These are phyloP conservation scores for Voacanga thouarsii DNA, from an alignment of 257 asterid species.

Conservation along the genomic window DNA sequence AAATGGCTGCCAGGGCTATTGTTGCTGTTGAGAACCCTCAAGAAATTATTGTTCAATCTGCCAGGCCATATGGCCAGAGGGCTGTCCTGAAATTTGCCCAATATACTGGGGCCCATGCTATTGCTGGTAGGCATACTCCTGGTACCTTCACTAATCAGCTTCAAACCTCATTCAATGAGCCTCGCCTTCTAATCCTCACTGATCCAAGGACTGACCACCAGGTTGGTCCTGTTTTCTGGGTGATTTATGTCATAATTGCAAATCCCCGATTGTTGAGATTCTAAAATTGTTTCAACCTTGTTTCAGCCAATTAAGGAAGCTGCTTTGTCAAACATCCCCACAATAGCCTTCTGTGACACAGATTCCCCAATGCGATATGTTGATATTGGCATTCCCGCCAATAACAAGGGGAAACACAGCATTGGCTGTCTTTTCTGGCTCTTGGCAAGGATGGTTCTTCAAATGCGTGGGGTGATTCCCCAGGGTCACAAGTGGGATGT, in stretches of 20 bases:
- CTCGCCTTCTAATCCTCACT: constrained; percentile 41
- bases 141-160: constrained; percentile 45
- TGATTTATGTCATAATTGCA: background rate
- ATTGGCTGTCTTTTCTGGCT: constrained; percentile 45
- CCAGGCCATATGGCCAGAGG: constrained; percentile 45
- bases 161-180: constrained; percentile 42
- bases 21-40: constrained; percentile 43
- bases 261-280: background rate
- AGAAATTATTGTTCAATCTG: constrained; percentile 45
- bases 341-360: constrained; percentile 43
- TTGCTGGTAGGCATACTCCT: constrained; percentile 43
- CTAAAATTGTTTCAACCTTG: background rate
- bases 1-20: constrained; percentile 41
- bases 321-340: constrained; percentile 36
- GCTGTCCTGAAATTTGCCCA: constrained; percentile 46
- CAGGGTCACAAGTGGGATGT: constrained; percentile 43
- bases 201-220: constrained; percentile 46
- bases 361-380: constrained; percentile 40
- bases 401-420: constrained; percentile 41
- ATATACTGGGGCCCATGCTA: constrained; percentile 31
- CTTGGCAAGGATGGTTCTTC: constrained; percentile 38
- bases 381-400: constrained; percentile 43
- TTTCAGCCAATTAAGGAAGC: constrained; percentile 44
- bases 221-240: constrained; percentile 8
- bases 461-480: constrained; percentile 40